A percentile compares a stretch with the other conserved stretches of the same genome.
Evolutionary conservation across 805 yeast species (phyloP).

Genomic region (Candida incommunis): DNA sequence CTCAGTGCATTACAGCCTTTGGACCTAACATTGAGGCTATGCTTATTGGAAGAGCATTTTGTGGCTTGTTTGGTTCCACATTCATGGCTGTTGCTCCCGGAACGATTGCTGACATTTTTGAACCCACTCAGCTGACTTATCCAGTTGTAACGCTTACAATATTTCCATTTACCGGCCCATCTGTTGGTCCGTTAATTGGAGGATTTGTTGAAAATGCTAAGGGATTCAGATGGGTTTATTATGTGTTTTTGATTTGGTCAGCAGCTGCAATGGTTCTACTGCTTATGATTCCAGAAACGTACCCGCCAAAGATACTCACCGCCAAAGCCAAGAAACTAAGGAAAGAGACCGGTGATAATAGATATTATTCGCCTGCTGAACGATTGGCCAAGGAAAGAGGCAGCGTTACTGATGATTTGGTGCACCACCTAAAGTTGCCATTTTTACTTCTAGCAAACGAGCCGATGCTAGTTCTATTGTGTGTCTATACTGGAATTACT

Average conservation of each 20-base stretch:
- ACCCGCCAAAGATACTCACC: conserved; percentile 35
- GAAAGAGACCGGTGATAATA: conserved; percentile 36
- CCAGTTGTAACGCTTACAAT: conserved; percentile 57
- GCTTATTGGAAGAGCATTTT: conserved; percentile 48
- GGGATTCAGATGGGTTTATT: conserved; percentile 61
- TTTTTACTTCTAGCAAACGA: conserved; percentile 40
- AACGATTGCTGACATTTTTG: conserved; percentile 56
- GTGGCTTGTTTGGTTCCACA: conserved; percentile 64
- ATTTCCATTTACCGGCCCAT: conserved; percentile 49
- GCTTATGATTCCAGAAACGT: conserved; percentile 46
- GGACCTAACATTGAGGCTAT: conserved; percentile 48
- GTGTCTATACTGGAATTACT: conserved; percentile 30
- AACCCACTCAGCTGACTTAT: conserved; percentile 42
- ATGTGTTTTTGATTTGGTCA: conserved; percentile 34
- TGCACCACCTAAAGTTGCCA: conserved; percentile 51
- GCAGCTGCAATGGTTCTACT: conserved; percentile 24
- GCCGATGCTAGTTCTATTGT: conserved; percentile 34
- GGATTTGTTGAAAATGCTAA: conserved; percentile 47
- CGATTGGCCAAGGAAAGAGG: conserved; percentile 26
- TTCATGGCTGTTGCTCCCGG: conserved; percentile 71
- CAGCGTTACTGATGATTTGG: conserved; percentile 15
- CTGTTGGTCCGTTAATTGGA: conserved; percentile 49
- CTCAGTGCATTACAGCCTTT: conserved; percentile 28
- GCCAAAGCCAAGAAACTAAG: conserved; percentile 38
- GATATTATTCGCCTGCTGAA: conserved; percentile 45